Evolutionary conservation across 352 stramenopile genomes (phyloP), one percentile per base, ranked within the genome.

Genomic region (Pythium inflatum): DNA sequence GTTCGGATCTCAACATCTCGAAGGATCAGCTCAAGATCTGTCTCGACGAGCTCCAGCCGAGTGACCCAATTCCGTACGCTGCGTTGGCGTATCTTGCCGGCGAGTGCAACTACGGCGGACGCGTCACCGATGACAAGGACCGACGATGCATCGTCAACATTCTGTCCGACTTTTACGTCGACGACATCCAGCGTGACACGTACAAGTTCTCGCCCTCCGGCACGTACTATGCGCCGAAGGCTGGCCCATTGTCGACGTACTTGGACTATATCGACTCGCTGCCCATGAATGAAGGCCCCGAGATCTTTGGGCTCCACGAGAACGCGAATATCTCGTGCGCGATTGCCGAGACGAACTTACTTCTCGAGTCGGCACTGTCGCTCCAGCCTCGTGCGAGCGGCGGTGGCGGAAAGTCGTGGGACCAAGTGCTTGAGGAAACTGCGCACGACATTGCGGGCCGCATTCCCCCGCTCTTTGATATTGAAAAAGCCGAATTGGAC

Each of bases 101-200:
- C 25, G 92, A 98, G 51, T 98, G 95, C 76, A 98, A 98, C 81
- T 98, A 98, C 70, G 95, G 95, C 43, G 95, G 95, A 1, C 83
- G 95, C 30, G 95, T 98, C 7, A 98, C 95, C 6, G 95, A 98
- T 70, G 94, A 98, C 73, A 97, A 97, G 59, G 95, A 98, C 71
- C 90, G 94, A 1, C 76, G 90, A 11, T 94, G 87, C 41, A 90
- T 95, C 30, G 81, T 93, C 53, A 95, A 90, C 54, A 91, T 94
- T 50, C 70, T 95, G 36, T 93, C 87, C 30, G 84, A 94, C 56
- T 95, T 96, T 56, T 97, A 94, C 70, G 80, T 83, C 9, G 82
- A 83, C 1, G 76, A 90, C 5, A 93, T 97, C 31, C 75, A 96
- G 9, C 71, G 68, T 9, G 87, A 96, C 59, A 69, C 25, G 41